Evolutionary conservation across 306 rosid genomes (phyloP).

Genomic region (Cicer cuneatum): DNA sequence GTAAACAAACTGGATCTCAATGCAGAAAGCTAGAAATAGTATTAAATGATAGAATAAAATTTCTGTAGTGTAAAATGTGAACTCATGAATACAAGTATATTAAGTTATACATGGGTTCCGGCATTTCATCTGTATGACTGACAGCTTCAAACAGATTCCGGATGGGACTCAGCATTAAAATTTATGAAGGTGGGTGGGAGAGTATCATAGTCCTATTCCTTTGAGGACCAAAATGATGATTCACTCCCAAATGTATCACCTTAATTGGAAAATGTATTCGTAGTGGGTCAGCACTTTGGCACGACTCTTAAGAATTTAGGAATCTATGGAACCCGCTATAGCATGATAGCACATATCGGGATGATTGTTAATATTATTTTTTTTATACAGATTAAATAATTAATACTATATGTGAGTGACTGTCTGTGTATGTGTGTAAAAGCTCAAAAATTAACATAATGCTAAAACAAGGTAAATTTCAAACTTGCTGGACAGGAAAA

Average conservation of each 20-base stretch:
- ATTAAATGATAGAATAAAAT: constrained; percentile 20
- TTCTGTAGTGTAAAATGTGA: constrained; percentile 1
- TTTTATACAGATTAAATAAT: too few relatives aligned
- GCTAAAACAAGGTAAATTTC: too few relatives aligned
- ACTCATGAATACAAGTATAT: not conserved
- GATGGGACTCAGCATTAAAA: not conserved
- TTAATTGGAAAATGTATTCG: not conserved
- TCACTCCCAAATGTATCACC: not conserved
- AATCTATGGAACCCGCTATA: too few relatives aligned
- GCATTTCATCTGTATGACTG: constrained; percentile 18
- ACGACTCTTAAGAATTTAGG: not conserved
- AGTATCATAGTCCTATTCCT: not conserved
- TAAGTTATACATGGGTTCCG: not conserved
- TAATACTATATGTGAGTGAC: too few relatives aligned
- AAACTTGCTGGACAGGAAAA: too few relatives aligned
- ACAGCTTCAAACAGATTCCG: constrained; percentile 9
- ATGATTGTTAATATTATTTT: too few relatives aligned
- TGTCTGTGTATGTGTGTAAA: too few relatives aligned
- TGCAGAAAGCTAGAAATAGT: not conserved
- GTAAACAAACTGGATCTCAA: constrained; percentile 32
- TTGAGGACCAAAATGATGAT: not conserved
- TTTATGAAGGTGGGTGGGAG: not conserved
- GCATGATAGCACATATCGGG: too few relatives aligned
- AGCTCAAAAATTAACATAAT: too few relatives aligned
- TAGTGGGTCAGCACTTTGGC: not conserved